phyloP scores from a whole-genome alignment of 768 basidiomycete species.

The Amanita pallidorosea region DNA sequence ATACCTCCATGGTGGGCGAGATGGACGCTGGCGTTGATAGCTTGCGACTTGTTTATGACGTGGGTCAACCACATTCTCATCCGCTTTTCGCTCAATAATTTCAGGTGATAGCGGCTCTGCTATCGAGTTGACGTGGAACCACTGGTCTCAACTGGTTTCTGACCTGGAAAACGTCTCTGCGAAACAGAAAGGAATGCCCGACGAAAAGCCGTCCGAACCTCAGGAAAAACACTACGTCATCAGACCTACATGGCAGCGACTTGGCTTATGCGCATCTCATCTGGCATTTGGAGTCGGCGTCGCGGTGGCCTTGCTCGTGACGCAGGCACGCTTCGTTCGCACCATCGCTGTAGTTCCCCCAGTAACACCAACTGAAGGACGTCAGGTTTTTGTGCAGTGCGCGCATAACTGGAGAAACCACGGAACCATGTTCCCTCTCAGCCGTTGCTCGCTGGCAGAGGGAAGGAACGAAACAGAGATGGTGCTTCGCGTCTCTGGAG shows the following conservation, averaged over 20 bases:
- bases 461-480: conserved; percentile 23
- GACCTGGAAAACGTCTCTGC: conserved; percentile 14
- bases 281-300: conserved; percentile 18
- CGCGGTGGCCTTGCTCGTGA: conserved; percentile 18
- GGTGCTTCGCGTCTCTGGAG: conserved; percentile 17
- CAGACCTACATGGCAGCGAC: conserved; percentile 24
- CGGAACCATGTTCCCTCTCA: conserved; percentile 17
- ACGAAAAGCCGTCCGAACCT: conserved; percentile 1
- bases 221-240: conserved; percentile 12
- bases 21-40: conserved; percentile 4
- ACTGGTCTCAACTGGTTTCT: conserved; percentile 17
- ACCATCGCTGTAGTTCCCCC: conserved; percentile 17
- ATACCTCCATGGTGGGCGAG: conserved; percentile 6
- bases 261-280: conserved; percentile 18
- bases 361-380: conserved; percentile 7
- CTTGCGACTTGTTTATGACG: conserved; percentile 7
- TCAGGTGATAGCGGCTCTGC: conserved; percentile 15
- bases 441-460: conserved; percentile 15
- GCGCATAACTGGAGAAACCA: conserved; percentile 18
- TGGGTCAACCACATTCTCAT: not conserved
- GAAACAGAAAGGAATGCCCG: conserved; percentile 9
- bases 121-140: conserved; percentile 24
- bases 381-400: conserved; percentile 19
- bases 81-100: not conserved
- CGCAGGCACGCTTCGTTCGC: conserved; percentile 21